A percentile compares a stretch with the other conserved stretches of the same genome.
Evolutionary conservation across 352 stramenopile species (phyloP).

Genomic region (Globisporangium yorkense): DNA sequence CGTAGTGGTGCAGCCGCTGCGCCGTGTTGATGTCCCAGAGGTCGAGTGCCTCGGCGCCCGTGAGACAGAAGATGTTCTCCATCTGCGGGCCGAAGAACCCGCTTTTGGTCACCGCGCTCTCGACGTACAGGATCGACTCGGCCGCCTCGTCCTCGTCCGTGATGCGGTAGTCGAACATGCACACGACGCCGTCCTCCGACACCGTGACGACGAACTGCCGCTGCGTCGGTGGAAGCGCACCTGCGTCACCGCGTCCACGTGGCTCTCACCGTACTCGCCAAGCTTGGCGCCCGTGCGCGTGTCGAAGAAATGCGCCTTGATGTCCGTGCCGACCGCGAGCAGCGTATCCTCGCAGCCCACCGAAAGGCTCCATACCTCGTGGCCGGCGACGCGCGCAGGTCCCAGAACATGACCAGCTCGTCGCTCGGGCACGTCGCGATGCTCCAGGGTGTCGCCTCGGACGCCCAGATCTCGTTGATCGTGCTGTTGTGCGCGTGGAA

Average conservation of each 20-base stretch:
- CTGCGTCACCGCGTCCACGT: slow-evolving; percentile 85
- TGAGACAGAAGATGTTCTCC: slow-evolving; percentile 82
- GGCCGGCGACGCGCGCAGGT: slow-evolving; percentile 39
- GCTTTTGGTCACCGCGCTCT: slow-evolving; percentile 84
- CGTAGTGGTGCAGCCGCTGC: too few species aligned
- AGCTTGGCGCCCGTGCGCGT: slow-evolving; percentile 58
- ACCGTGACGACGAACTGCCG: too few species aligned
- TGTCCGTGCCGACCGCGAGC: slow-evolving; percentile 60
- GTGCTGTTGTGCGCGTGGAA: slow-evolving; percentile 73
- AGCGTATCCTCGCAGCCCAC: slow-evolving; percentile 76
- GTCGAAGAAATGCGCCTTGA: slow-evolving; percentile 81
- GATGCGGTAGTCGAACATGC: too few species aligned
- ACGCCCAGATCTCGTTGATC: slow-evolving; percentile 83
- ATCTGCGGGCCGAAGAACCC: slow-evolving; percentile 82
- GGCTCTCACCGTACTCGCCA: slow-evolving; percentile 82
- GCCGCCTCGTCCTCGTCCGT: slow-evolving; percentile 13
- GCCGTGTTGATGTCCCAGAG: too few species aligned
- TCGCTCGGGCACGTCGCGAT: slow-evolving; percentile 76
- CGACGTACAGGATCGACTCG: slow-evolving; percentile 87
- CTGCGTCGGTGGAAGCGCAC: slow-evolving; percentile 74
- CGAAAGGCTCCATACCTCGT: slow-evolving; percentile 77
- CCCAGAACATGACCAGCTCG: slow-evolving; percentile 83
- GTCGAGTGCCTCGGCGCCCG: slow-evolving; percentile 74
- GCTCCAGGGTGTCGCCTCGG: slow-evolving; percentile 49
- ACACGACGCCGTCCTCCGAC: too few species aligned